Conservation (phyloP, 768 basidiomycete genomes). For the Rubroboletus satanas region DNA sequence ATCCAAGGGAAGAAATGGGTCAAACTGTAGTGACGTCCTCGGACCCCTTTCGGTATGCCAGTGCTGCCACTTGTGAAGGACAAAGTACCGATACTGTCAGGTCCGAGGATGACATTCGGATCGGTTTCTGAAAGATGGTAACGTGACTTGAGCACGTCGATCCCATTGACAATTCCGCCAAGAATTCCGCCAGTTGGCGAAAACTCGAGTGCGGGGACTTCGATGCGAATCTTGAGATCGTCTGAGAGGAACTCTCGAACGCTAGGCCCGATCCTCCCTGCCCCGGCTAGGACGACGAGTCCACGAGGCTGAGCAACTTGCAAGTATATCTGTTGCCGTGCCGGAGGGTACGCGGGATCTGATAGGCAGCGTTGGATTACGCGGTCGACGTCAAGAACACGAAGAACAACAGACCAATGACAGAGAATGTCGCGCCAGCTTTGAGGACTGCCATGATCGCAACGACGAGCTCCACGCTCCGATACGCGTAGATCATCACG, state of each 20-base stretch:
- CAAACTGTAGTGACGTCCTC: slow-evolving; percentile 89
- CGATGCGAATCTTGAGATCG: slow-evolving; percentile 81
- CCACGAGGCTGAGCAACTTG: slow-evolving; percentile 90
- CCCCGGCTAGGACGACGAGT: slow-evolving; percentile 85
- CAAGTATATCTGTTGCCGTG: slow-evolving; percentile 89
- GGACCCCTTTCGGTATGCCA: slow-evolving; percentile 97
- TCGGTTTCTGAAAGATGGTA: slow-evolving; percentile 59
- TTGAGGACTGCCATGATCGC: slow-evolving; percentile 97
- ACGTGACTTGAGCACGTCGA: slow-evolving; percentile 61
- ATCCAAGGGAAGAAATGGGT: slow-evolving; percentile 99
- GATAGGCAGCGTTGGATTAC: background rate
- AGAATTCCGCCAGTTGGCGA: slow-evolving; percentile 56
- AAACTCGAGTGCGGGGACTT: slow-evolving; percentile 86
- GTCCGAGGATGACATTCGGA: slow-evolving; percentile 83
- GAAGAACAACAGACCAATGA: slow-evolving; percentile 67
- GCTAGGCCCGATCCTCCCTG: slow-evolving; percentile 72
- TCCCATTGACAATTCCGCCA: slow-evolving; percentile 51
- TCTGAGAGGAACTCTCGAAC: slow-evolving; percentile 80
- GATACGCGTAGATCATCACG: slow-evolving; percentile 96
- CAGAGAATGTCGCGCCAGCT: slow-evolving; percentile 94
- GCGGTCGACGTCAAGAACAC: background rate
- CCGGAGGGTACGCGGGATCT: slow-evolving; percentile 97
- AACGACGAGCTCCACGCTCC: slow-evolving; percentile 93
- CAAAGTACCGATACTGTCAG: slow-evolving; percentile 90
- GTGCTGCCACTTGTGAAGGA: slow-evolving; percentile 98